Conservation (phyloP, 441 rosid species). For the Arabidopsis hybrid region DNA sequence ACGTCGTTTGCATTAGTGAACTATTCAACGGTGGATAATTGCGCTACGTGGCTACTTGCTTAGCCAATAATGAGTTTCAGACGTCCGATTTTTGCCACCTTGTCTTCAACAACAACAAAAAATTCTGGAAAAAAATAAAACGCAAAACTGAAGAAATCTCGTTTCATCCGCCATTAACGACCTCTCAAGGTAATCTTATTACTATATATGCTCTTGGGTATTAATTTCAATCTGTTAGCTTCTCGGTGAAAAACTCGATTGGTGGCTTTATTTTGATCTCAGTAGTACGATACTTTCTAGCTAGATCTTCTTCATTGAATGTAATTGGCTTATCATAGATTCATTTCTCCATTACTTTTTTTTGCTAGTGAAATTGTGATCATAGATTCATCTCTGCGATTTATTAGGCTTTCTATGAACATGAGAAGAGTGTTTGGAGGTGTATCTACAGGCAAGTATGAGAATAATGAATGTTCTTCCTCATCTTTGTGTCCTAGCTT, state of each 20-base stretch:
- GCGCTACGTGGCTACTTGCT: constrained; percentile 32
- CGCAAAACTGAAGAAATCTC: constrained; percentile 21
- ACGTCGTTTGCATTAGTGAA: neutral
- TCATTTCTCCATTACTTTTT: too few relatives aligned
- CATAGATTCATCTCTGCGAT: constrained; percentile 7
- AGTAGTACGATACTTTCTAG: neutral
- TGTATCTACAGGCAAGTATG: constrained; percentile 49
- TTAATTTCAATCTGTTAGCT: neutral
- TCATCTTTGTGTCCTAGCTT: neutral
- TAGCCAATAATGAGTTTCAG: constrained; percentile 32
- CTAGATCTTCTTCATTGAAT: constrained; percentile 1
- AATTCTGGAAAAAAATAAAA: neutral
- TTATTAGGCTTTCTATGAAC: constrained; percentile 43
- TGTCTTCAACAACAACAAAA: neutral
- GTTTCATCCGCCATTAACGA: constrained; percentile 42
- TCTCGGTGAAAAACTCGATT: constrained; percentile 15
- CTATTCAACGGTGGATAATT: constrained; percentile 36
- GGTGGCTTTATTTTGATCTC: neutral
- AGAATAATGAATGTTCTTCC: neutral
- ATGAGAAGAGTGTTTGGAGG: constrained; percentile 44
- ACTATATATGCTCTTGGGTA: neutral
- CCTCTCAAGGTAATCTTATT: constrained; percentile 29
- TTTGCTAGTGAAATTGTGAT: constrained; percentile 3
- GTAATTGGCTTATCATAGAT: neutral
- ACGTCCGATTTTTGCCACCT: constrained; percentile 41